These are phyloP conservation scores for Blastobotrys peoriensis DNA, from an alignment of 805 yeast genomes.

Conservation along the genomic window DNA sequence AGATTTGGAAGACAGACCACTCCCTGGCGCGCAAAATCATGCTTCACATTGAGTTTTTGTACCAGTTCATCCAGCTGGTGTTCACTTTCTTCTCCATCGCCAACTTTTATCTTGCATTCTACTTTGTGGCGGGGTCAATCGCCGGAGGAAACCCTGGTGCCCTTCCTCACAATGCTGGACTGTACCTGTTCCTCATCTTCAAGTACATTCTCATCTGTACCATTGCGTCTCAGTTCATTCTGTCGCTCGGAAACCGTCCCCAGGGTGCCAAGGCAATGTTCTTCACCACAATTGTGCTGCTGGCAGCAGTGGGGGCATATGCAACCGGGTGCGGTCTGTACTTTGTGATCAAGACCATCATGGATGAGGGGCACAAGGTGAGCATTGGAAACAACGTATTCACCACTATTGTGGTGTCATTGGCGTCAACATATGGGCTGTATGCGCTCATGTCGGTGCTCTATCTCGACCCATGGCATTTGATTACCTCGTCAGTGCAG, in stretches of 20 bases:
- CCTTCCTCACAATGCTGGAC: conserved; percentile 54
- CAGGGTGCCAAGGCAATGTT: conserved; percentile 87
- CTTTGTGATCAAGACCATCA: conserved; percentile 59
- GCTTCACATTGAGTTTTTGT: conserved; percentile 80
- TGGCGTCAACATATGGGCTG: conserved; percentile 87
- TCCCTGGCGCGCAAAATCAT: conserved; percentile 71
- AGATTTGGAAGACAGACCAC: conserved; percentile 87
- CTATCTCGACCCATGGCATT: conserved; percentile 96
- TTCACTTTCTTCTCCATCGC: conserved; percentile 92
- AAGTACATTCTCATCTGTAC: conserved; percentile 79
- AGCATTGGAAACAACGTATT: conserved; percentile 39
- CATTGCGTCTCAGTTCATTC: conserved; percentile 79
- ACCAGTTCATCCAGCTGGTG: conserved; percentile 70
- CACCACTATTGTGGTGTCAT: conserved; percentile 69
- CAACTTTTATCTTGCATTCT: conserved; percentile 87
- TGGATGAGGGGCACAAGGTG: conserved; percentile 29
- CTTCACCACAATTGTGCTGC: conserved; percentile 59
- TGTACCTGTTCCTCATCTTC: conserved; percentile 75
- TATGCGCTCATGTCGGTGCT: conserved; percentile 75
- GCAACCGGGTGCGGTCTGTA: conserved; percentile 77
- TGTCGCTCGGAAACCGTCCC: conserved; percentile 96
- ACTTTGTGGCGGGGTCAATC: conserved; percentile 86
- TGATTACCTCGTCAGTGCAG: conserved; percentile 78
- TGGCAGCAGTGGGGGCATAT: conserved; percentile 75
- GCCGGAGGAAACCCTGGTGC: conserved; percentile 37